A percentile compares a stretch with the other conserved stretches of the same genome.
Evolutionary conservation across 345 rosid genomes (phyloP).

Genomic region (Linum trigynum): DNA sequence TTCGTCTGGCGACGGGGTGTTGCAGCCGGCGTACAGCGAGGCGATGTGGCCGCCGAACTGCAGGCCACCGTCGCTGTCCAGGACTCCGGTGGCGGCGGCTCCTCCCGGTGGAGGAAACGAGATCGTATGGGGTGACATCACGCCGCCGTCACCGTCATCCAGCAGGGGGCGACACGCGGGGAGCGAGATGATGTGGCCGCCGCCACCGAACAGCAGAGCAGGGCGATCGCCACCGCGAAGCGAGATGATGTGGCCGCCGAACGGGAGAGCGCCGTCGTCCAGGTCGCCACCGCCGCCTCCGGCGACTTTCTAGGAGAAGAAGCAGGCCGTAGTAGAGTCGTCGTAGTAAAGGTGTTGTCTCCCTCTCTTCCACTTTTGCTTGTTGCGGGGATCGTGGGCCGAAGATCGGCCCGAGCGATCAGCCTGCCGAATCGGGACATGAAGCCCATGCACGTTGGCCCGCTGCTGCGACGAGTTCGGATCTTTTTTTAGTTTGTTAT

Average conservation of each 20-base stretch:
- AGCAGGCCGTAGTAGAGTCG: neutral
- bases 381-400: neutral
- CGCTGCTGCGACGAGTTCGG: too few relatives aligned
- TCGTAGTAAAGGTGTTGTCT: too few relatives aligned
- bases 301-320: neutral
- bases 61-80: neutral
- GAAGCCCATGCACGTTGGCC: too few relatives aligned
- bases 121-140: neutral
- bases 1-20: neutral
- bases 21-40: neutral
- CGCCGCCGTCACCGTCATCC: neutral
- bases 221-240: neutral
- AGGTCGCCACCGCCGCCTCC: neutral
- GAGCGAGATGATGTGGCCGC: neutral
- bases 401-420: neutral
- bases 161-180: neutral
- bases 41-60: neutral
- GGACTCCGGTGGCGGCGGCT: slow-evolving; percentile 32
- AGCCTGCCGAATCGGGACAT: too few relatives aligned
- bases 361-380: neutral
- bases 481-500: too few relatives aligned
- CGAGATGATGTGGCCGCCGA: neutral
- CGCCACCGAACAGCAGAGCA: neutral
- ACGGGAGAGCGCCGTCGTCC: neutral
- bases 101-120: slow-evolving; percentile 8